Evolutionary conservation across 2,329 filamentous ascomycete genomes (phyloP).

Genomic region (Pseudocercospora fijiensis): DNA sequence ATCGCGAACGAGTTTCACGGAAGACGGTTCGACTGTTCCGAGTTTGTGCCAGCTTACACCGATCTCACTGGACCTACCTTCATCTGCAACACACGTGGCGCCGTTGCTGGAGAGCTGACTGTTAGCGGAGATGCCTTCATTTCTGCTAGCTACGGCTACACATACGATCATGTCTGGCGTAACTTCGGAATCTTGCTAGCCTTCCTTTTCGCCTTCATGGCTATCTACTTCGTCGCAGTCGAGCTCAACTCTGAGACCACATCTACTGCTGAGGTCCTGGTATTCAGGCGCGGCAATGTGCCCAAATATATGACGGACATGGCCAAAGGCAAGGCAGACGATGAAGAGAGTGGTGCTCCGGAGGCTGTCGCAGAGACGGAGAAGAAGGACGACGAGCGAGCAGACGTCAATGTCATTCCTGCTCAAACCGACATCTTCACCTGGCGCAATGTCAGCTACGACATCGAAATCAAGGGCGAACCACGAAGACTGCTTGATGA

Average conservation of each 20-base stretch:
- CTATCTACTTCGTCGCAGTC: slow-evolving; percentile 61
- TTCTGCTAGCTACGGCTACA: slow-evolving; percentile 40
- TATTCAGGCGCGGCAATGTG: slow-evolving; percentile 55
- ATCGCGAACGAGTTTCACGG: slow-evolving; percentile 55
- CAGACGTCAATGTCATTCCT: slow-evolving; percentile 42
- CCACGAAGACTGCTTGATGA: slow-evolving; percentile 55
- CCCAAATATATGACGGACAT: slow-evolving; percentile 41
- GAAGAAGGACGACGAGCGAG: slow-evolving; percentile 29
- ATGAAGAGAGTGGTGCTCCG: slow-evolving; percentile 39
- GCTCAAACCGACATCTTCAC: slow-evolving; percentile 47
- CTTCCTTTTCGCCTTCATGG: slow-evolving; percentile 64
- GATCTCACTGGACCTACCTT: slow-evolving; percentile 34
- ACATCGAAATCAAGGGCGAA: slow-evolving; percentile 53
- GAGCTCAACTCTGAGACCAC: slow-evolving; percentile 64
- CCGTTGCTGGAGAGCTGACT: slow-evolving; percentile 41
- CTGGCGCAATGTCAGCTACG: slow-evolving; percentile 58
- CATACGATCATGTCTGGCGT: slow-evolving; percentile 47
- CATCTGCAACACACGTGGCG: slow-evolving; percentile 43
- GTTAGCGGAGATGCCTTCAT: slow-evolving; percentile 44
- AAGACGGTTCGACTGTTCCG: slow-evolving; percentile 37
- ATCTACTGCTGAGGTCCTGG: slow-evolving; percentile 67
- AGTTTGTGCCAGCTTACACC: slow-evolving; percentile 42
- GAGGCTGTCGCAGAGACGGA: slow-evolving; percentile 30
- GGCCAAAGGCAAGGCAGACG: slow-evolving; percentile 34
- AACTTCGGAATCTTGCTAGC: slow-evolving; percentile 68